Evolutionary conservation across 441 rosid genomes (phyloP).

Genomic region (Flueggea neowawraea): DNA sequence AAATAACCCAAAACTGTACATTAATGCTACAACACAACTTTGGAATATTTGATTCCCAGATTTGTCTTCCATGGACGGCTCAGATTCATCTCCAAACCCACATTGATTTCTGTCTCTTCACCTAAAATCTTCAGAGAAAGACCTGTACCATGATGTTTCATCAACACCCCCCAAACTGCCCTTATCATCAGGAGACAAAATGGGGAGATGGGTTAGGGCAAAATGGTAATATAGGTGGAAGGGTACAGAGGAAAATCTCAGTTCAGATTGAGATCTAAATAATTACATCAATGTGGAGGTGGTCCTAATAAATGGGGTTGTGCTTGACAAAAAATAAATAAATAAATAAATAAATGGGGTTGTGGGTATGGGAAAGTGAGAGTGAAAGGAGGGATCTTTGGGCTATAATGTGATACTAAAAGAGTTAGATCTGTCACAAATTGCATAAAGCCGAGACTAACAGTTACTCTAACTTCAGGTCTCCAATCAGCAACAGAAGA

Average conservation of each 20-base stretch:
- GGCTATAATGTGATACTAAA: too few relatives aligned
- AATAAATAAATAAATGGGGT: too few relatives aligned
- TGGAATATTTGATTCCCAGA: slow-evolving; percentile 30
- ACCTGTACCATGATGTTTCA: too few relatives aligned
- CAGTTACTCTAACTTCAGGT: too few relatives aligned
- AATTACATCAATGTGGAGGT: background rate
- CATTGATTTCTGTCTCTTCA: background rate
- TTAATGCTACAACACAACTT: slow-evolving; percentile 10
- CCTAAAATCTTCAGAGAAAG: slow-evolving; percentile 11
- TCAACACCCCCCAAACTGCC: background rate
- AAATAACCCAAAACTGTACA: slow-evolving; percentile 10
- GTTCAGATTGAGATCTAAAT: too few relatives aligned
- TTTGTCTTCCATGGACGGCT: slow-evolving; percentile 44
- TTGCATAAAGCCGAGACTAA: too few relatives aligned
- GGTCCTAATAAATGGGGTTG: background rate
- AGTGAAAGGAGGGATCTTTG: too few relatives aligned
- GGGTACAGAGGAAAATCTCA: slow-evolving; percentile 14
- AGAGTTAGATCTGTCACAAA: too few relatives aligned
- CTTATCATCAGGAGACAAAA: background rate
- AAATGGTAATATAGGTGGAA: slow-evolving; percentile 23
- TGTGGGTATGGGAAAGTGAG: too few relatives aligned
- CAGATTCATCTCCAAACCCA: slow-evolving; percentile 19
- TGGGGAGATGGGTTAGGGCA: slow-evolving; percentile 25
- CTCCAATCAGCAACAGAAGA: too few relatives aligned
- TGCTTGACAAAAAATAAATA: too few relatives aligned